Evolutionary conservation across 352 stramenopile genomes (phyloP), one percentile per base, ranked within the genome.

Genomic region (Chrysophaeum taylorii): DNA sequence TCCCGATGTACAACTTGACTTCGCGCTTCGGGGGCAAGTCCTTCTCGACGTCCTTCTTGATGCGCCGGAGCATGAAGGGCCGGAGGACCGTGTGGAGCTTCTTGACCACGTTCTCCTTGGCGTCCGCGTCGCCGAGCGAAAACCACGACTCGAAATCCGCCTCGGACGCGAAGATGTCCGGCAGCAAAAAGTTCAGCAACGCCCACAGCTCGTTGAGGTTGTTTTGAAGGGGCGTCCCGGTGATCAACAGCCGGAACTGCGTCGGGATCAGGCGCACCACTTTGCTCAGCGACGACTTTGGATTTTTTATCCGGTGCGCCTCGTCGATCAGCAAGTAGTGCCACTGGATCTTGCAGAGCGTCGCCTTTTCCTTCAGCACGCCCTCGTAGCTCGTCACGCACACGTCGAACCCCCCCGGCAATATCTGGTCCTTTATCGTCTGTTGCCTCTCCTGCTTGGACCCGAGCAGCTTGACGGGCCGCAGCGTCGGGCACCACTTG

Each of bases 281-380:
- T 15, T 35, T n/a, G 14, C 36, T 64, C 0, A 70, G 29, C 48
- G 63, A 45, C 35, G 63, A 70, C 9, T 70, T 70, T 27, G 41
- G 38, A 39, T 70, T 70, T 42, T 71, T 63, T 23, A 78, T 71
- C 57, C 92, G 87, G 73, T 99, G 95, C 14, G 92, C 94, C 81
- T 98, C 94, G 77, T 98, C 94, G 78, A 98, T 98, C 37, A 98
- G 89, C 69, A 99, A 68, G 74, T 98, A 99, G 43, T 85, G 87
- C 94, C 94, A 94, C 75, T 93, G 89, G 81, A 97, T 95, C 75
- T 95, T 96, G 77, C 89, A 87, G 57, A 98, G 61, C 16, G 75
- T 71, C 36, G 78, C 77, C 54, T 77, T 75, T 35, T 87, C 81
- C 45, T 27, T 45, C 12, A 45, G 45, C 45, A 27, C 45, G 23